Conservation (phyloP, 2,329 filamentous ascomycete species). For the Ophiognomonia clavigignenti-juglandacearum region DNA sequence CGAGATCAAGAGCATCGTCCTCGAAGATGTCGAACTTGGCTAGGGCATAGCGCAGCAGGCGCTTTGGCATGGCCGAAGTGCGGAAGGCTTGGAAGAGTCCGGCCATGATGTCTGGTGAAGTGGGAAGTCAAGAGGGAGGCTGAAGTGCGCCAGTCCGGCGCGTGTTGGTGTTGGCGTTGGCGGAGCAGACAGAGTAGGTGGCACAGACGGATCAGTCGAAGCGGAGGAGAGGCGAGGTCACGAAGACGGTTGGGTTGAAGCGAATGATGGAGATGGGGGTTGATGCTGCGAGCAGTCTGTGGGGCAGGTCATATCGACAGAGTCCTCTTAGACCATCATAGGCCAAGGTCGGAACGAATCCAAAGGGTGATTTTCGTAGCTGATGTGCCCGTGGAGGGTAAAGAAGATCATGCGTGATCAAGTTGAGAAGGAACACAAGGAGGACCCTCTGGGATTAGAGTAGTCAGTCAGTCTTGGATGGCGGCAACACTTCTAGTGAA, state of each 20-base stretch:
- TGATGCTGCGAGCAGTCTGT: constrained; percentile 7
- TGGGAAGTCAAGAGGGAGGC: constrained; percentile 9
- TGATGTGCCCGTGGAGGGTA: background rate
- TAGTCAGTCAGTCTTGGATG: background rate
- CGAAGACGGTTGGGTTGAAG: constrained; percentile 8
- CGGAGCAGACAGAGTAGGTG: background rate
- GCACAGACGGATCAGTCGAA: background rate
- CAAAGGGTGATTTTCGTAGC: too few relatives aligned
- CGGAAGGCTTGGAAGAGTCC: constrained; percentile 63
- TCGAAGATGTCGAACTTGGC: constrained; percentile 82
- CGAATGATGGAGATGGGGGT: background rate
- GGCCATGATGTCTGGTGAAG: constrained; percentile 49
- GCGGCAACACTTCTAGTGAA: background rate
- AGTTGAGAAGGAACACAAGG: background rate
- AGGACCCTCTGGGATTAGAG: too few relatives aligned
- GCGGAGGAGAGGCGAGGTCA: constrained; percentile 1
- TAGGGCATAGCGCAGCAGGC: constrained; percentile 80
- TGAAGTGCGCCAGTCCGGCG: too few relatives aligned
- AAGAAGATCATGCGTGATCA: background rate
- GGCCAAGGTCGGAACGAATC: too few relatives aligned
- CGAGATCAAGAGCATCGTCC: constrained; percentile 77
- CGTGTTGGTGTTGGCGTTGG: background rate
- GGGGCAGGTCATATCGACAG: constrained; percentile 15
- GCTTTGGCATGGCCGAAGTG: constrained; percentile 77
- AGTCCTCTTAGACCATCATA: constrained; percentile 7